Evolutionary conservation across 805 yeast genomes (phyloP), one percentile per base, ranked within the genome.

Genomic region (Candida maris): DNA sequence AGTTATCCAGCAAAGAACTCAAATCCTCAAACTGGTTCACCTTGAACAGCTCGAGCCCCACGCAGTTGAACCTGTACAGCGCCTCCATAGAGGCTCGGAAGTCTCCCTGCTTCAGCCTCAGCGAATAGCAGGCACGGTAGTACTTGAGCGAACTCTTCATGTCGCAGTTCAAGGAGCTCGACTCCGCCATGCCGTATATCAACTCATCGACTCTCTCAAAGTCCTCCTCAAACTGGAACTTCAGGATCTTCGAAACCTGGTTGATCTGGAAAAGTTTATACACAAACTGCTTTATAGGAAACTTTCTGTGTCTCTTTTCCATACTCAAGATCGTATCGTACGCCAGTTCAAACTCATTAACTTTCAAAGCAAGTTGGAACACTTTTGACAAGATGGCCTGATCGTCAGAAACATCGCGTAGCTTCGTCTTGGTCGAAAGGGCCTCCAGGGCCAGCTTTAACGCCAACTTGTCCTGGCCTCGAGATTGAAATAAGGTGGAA

Each of bases 101-200:
- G 51, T 78, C 73, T 4, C 73, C 77, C 24, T 52, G 55, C 23
- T 68, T 67, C 33, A 63, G 64, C 40, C 79, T 62, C 66, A 79
- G 70, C 0, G 78, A 55, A 45, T 74, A 75, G 30, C 73, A 58
- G 13, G 76, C 64, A 43, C 75, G 65, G 58, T 69, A 75, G 46
- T 70, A 66, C 32, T 67, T 70, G 22, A 73, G 49, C 2, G 66
- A 51, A 31, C 53, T 51, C 25, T 41, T 44, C n/a, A 57, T 30
- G 30, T 60, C 66, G 6, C 52, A 51, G 3, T 48, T 46, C 19
- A 42, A 35, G 2, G 59, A 49, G 15, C 37, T 51, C 13, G 37
- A 47, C 24, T 46, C 64, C 19, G 49, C 60, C 31, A 61, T 34
- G 8, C 42, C 47, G 37, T 51, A 61, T 27, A 78, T 54, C 27